These are phyloP conservation scores for Cyberlindnera veronae DNA, from an alignment of 805 yeast species.

Conservation along the genomic window DNA sequence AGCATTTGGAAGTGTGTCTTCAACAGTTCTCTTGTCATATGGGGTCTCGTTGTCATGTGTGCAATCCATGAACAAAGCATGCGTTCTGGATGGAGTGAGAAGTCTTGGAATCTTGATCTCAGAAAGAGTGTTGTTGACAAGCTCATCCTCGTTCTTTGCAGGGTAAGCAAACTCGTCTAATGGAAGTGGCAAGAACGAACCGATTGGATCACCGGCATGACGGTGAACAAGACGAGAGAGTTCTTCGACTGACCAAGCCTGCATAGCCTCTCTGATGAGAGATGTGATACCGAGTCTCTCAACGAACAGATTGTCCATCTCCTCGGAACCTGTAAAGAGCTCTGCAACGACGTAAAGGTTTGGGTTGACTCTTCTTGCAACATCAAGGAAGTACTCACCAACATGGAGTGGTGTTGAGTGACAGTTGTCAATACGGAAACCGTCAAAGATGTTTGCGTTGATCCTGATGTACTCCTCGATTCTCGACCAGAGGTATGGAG, in stretches of 20 bases:
- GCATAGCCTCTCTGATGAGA: conserved; percentile 95
- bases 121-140: conserved; percentile 36
- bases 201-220: conserved; percentile 95
- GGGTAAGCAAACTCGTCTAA: conserved; percentile 72
- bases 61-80: conserved; percentile 95
- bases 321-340: conserved; percentile 88
- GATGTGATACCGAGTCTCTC: conserved; percentile 88
- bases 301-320: conserved; percentile 83
- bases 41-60: conserved; percentile 96
- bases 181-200: conserved; percentile 80
- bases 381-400: conserved; percentile 82
- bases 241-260: conserved; percentile 86
- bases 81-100: conserved; percentile 72
- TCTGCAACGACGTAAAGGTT: conserved; percentile 92
- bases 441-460: conserved; percentile 75
- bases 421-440: conserved; percentile 91
- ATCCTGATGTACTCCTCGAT: conserved; percentile 74
- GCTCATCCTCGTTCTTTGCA: conserved; percentile 32
- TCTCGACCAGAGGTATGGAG: conserved; percentile 85
- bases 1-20: conserved; percentile 92
- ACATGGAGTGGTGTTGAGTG: conserved; percentile 96
- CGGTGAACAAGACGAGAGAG: conserved; percentile 81
- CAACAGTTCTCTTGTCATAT: conserved; percentile 83
- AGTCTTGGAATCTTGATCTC: conserved; percentile 67
- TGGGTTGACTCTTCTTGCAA: conserved; percentile 82